Base-by-base conservation (phyloP, 179 eudicot species). In the Beta macrorhiza region DNA sequence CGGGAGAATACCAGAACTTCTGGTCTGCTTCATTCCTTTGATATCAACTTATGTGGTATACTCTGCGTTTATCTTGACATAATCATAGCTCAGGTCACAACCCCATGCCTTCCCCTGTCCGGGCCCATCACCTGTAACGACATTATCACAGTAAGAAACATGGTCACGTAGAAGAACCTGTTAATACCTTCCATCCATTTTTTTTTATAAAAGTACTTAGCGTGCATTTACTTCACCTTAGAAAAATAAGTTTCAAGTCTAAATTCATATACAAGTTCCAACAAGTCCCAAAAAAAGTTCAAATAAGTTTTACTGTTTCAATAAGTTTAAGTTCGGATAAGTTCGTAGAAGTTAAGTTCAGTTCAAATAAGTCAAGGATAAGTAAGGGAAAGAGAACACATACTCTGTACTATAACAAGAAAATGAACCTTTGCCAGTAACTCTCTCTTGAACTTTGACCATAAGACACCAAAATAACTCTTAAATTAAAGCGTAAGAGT, bases 61-160 rank as follows among this genome's bases (percentile, higher is more conserved):
- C 85, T 91, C 94, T 0, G 98, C 98, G 67, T 95, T 95, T 56
- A 92, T 95, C 85, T 92, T 95, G 61, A 95, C 97, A 80, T 95
- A 95, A 82, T 95, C 98, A 51, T 95, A 95, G 82, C 98, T 95
- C 83, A 93, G 84, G 82, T 95, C 99, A 82, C 99, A 95, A 32
- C 99, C 99, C 99, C 98, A 93, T 44, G 99, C 97, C 71, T 89
- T 83, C 51, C 97, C 97, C 70, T 82, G 88, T 81, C 98, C 99
- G 13, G 91, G 89, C 22, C 95, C 99, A 64, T 92, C 91, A 74
- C 99, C 98, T 95, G 87, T 79, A 69, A 62, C 59, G 47, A 52
- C 76, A 62, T 20, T 6, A 16, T n/a, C 45, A 37, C 1, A 47
- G 29, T 20, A 42, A 57, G 22, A 71, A 15, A 7, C 71, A 22